Conservation (phyloP, 306 rosid species). For the peach (Prunus persica) region DNA sequence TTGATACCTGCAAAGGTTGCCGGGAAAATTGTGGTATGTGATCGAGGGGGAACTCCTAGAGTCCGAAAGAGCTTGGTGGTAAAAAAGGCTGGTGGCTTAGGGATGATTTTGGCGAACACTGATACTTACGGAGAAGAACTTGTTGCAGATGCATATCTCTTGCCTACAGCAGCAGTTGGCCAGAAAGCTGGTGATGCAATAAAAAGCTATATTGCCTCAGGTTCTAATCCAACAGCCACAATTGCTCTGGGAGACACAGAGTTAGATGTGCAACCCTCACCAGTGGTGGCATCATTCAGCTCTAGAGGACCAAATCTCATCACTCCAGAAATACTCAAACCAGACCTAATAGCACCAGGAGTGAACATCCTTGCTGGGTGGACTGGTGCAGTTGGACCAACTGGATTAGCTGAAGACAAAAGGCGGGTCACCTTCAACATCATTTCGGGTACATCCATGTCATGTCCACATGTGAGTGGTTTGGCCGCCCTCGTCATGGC, state of each 20-base stretch:
- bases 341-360: slow-evolving; percentile 96
- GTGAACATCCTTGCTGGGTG: slow-evolving; percentile 93
- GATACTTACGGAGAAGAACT: slow-evolving; percentile 66
- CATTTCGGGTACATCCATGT: slow-evolving; percentile 93
- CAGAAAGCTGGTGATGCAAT: slow-evolving; percentile 43
- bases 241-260: slow-evolving; percentile 47
- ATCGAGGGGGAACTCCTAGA: slow-evolving; percentile 61
- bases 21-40: slow-evolving; percentile 85
- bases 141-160: slow-evolving; percentile 56
- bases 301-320: slow-evolving; percentile 83
- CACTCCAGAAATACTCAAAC: slow-evolving; percentile 76
- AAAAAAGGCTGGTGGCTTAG: slow-evolving; percentile 70
- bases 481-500: slow-evolving; percentile 74
- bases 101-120: slow-evolving; percentile 76
- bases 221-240: slow-evolving; percentile 52
- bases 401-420: slow-evolving; percentile 43
- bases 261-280: slow-evolving; percentile 75
- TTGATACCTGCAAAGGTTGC: slow-evolving; percentile 52
- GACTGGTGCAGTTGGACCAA: slow-evolving; percentile 65
- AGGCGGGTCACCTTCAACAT: slow-evolving; percentile 71
- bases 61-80: slow-evolving; percentile 67
- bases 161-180: slow-evolving; percentile 71
- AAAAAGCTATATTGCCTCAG: slow-evolving; percentile 50
- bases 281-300: slow-evolving; percentile 84
- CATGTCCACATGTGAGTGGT: slow-evolving; percentile 94